A percentile compares a stretch with the other conserved stretches of the same genome.
Conservation (phyloP, 2,329 filamentous ascomycete species). For the Arthrinium phaeospermum region DNA sequence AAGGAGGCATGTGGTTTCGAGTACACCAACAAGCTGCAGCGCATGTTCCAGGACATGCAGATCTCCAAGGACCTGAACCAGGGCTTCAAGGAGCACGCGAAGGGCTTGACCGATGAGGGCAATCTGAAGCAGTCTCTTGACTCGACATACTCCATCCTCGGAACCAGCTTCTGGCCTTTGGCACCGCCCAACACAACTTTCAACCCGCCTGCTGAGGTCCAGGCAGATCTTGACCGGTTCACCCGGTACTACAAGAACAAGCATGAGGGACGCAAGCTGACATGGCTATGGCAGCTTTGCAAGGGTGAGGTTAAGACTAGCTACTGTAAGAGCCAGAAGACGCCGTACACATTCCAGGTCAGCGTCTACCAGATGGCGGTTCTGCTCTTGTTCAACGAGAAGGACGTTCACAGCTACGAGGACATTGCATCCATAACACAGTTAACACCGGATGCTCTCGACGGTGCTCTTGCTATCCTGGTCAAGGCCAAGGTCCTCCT, state of each 20-base stretch:
- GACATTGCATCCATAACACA: constrained; percentile 85
- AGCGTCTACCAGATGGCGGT: constrained; percentile 99
- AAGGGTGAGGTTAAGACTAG: constrained; percentile 96
- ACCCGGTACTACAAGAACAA: constrained; percentile 92
- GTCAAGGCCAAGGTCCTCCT: constrained; percentile 91
- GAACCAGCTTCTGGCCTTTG: constrained; percentile 97
- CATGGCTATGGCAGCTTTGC: constrained; percentile 97
- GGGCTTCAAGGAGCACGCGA: constrained; percentile 80
- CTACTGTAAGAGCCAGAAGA: constrained; percentile 88
- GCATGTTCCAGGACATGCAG: constrained; percentile 99
- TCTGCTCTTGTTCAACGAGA: constrained; percentile 91
- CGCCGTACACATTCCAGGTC: constrained; percentile 95
- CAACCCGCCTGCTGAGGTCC: constrained; percentile 82
- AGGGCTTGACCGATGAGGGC: constrained; percentile 58
- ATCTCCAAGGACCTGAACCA: constrained; percentile 97
- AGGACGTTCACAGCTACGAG: constrained; percentile 82
- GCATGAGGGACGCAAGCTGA: constrained; percentile 94
- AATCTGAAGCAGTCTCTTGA: constrained; percentile 71
- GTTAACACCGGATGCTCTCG: constrained; percentile 80
- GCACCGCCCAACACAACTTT: constrained; percentile 87
- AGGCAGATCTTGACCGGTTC: constrained; percentile 88
- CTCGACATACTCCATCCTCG: constrained; percentile 89
- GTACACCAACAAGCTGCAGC: constrained; percentile 98
- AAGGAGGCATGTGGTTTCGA: constrained; percentile 99
- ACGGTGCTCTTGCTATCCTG: constrained; percentile 84